phyloP scores from a whole-genome alignment of 306 rosid species.

The Prunus mongolica region DNA sequence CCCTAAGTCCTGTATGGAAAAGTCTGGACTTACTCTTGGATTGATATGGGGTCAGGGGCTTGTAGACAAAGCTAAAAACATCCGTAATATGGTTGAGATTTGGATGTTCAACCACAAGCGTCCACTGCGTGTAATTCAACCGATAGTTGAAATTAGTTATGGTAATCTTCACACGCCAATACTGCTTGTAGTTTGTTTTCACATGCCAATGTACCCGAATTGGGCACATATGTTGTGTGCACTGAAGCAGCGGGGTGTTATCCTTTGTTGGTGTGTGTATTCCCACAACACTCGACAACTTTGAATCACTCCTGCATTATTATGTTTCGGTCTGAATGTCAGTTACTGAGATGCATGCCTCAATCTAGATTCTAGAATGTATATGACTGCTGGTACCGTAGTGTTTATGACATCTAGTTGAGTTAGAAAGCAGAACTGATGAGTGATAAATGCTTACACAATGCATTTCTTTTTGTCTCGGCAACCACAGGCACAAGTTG shows the following conservation, averaged over 20 bases:
- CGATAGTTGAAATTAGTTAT: conserved; percentile 74
- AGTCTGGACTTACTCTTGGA: conserved; percentile 60
- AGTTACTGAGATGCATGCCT: background rate
- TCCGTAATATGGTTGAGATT: conserved; percentile 84
- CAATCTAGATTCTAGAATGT: no score
- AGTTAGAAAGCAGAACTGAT: no score
- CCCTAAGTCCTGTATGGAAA: background rate
- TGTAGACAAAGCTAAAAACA: conserved; percentile 87
- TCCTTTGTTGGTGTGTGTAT: conserved; percentile 50
- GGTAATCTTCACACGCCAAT: conserved; percentile 84
- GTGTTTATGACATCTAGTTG: no score
- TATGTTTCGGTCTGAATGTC: background rate
- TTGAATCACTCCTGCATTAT: conserved; percentile 50
- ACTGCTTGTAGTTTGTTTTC: conserved; percentile 73
- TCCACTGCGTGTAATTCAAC: conserved; percentile 72
- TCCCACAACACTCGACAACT: conserved; percentile 34
- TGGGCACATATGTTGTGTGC: conserved; percentile 88
- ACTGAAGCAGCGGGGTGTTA: conserved; percentile 66
- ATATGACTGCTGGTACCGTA: no score
- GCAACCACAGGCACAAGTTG: conserved; percentile 89
- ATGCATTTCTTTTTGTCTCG: conserved; percentile 44
- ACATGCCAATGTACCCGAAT: conserved; percentile 87
- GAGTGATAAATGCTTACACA: background rate
- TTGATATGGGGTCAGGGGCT: conserved; percentile 75
- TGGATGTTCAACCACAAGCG: conserved; percentile 81